These are phyloP conservation scores for Trametes sanguinea DNA, from an alignment of 768 basidiomycete species.

Conservation along the genomic window DNA sequence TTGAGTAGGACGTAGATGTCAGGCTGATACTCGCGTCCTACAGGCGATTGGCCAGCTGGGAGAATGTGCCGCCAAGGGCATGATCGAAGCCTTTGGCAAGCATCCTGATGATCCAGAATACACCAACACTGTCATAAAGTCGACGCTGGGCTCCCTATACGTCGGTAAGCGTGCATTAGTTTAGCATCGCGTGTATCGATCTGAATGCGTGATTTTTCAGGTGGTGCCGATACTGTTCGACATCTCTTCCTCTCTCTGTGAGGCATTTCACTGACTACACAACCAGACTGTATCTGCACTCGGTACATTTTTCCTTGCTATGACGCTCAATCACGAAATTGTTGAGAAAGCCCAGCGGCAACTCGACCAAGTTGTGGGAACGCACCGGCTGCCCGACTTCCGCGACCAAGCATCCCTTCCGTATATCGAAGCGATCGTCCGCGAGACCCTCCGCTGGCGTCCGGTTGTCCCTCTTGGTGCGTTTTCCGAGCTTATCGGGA, in stretches of 20 bases:
- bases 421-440: constrained; percentile 29
- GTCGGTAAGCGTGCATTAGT: neutral
- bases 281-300: constrained; percentile 33
- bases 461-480: constrained; percentile 37
- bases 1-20: no score
- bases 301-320: constrained; percentile 39
- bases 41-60: neutral
- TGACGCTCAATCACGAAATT: constrained; percentile 39
- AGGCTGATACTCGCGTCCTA: neutral
- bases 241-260: no score
- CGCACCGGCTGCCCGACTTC: constrained; percentile 30
- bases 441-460: constrained; percentile 37
- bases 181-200: no score
- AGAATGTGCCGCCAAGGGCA: constrained; percentile 15
- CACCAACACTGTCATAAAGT: constrained; percentile 3
- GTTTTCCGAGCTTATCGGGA: neutral
- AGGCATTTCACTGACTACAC: neutral
- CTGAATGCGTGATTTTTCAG: neutral
- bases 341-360: constrained; percentile 30
- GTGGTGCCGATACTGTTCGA: constrained; percentile 16
- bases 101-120: neutral
- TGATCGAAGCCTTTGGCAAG: constrained; percentile 12
- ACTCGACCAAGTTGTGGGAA: constrained; percentile 32
- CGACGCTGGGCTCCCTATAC: constrained; percentile 9
- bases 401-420: constrained; percentile 28